These are phyloP conservation scores for Penicillium sp. DNA, from an alignment of 2,329 filamentous ascomycete genomes.

Conservation along the genomic window DNA sequence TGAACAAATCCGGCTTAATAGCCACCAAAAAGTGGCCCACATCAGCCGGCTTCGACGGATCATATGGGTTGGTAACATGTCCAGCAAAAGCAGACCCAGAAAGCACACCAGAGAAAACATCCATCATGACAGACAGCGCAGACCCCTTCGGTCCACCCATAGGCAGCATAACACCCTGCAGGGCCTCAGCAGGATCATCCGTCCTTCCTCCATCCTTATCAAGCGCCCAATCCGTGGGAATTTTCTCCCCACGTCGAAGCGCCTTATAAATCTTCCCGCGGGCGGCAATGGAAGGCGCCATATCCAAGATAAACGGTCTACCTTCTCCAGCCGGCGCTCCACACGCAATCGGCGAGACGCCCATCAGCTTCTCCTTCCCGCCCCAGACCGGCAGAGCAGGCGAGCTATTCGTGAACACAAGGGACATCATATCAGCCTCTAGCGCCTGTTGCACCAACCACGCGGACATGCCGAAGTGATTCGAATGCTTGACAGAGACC, in stretches of 20 bases:
- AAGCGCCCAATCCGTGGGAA: slow-evolving; percentile 65
- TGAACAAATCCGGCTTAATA: slow-evolving; percentile 72
- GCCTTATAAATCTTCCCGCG: slow-evolving; percentile 50
- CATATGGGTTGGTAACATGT: slow-evolving; percentile 73
- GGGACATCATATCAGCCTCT: slow-evolving; percentile 67
- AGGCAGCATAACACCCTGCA: slow-evolving; percentile 78
- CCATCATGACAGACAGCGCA: slow-evolving; percentile 79
- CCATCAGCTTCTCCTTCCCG: slow-evolving; percentile 66
- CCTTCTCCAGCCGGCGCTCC: slow-evolving; percentile 66
- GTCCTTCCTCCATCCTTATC: slow-evolving; percentile 69
- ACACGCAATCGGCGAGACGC: slow-evolving; percentile 70
- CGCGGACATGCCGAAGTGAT: slow-evolving; percentile 81
- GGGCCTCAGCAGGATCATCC: slow-evolving; percentile 67
- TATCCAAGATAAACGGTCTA: slow-evolving; percentile 57
- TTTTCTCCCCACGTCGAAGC: slow-evolving; percentile 43
- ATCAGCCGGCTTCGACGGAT: slow-evolving; percentile 65
- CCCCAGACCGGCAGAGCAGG: slow-evolving; percentile 72
- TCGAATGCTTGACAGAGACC: slow-evolving; percentile 72
- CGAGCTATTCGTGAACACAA: slow-evolving; percentile 71
- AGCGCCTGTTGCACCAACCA: slow-evolving; percentile 78
- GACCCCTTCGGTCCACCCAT: slow-evolving; percentile 85
- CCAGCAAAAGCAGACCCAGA: slow-evolving; percentile 78
- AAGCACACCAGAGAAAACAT: slow-evolving; percentile 76
- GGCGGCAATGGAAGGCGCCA: slow-evolving; percentile 49
- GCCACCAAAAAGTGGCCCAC: slow-evolving; percentile 74